Base-by-base conservation (phyloP, 257 asterid genomes). In the Salvia hispanica region DNA sequence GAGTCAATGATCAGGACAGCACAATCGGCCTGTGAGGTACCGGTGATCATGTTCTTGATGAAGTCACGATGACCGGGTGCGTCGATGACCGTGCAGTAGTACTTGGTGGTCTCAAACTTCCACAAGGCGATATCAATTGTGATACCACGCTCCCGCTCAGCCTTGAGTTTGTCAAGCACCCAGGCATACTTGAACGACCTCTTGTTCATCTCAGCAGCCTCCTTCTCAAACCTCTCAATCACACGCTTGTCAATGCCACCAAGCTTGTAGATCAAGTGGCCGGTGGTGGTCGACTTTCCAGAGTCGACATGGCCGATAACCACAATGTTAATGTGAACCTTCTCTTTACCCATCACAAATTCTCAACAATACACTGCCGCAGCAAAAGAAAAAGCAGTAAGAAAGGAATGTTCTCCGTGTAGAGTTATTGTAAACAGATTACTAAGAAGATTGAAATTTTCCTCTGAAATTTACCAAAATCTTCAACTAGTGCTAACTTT, bases 41-140 rank as follows among this genome's bases (percentile, higher is more conserved):
- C 95, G 42, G 95, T 89, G 68, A 89, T 89, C 96, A 89, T 87
- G 80, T 89, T 89, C 82, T 89, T 89, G 77, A 89, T 86, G 6
- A 89, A 89, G 67, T 89, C 96, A 62, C 96, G 90, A 56, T 89
- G 96, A 31, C 96, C 96, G 33, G 96, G 96, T 2, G 96, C 96
- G 81, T 89, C 96, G 56, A 89, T 89, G 65, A 89, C 96, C 0
- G 95, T 89, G 84, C 96, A 89, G 79, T 86, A 89, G 77, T 89
- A 89, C 80, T 89, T 89, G 69, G 92, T 89, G 48, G 96, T 89
- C 86, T 89, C 96, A 18, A 89, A n/a, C n/a, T n/a, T n/a, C n/a
- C n/a, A n/a, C n/a, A 89, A 55, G 66, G 96, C 96, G 66, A 89
- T 89, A 71, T 89, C 95, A 42, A 89, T 89, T 43, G 96, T 89